Base-by-base conservation (phyloP, 306 rosid genomes). In the Fagus crenata region DNA sequence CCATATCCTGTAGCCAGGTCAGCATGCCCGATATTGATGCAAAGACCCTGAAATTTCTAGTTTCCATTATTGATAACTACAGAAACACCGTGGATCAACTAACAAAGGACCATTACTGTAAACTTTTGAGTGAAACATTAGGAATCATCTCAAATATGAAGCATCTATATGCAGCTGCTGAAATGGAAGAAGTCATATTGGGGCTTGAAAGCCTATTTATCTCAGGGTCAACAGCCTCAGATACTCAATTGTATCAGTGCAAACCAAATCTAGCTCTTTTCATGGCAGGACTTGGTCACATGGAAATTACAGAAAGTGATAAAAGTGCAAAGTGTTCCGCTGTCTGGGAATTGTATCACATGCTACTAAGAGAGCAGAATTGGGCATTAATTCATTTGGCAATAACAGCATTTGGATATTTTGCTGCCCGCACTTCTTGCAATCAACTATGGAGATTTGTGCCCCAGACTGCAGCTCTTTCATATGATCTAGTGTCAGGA, bases 371-470 rank as follows among this genome's bases (percentile, higher is more conserved):
- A 77, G 98, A 92, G 84, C 82, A 85, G 75, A 95, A 94, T 42
- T 94, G 97, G 98, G 96, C 96, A 72, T 74, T 90, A 42, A 70
- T 82, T 77, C 96, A 94, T 77, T 79, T 89, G 91, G 93, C 95
- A 70, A 32, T 92, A 36, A 78, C 88, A 12, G 90, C 97, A 74
- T 92, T 94, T 67, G 97, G 93, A 78, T 85, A 83, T 79, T 94
- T 89, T 77, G 90, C 96, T 22, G 86, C 85, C 33, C 84, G 84
- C 33, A 87, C 97, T 32, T 74, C 55, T 61, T 90, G 95, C 74
- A 75, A 75, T 73, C 82, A 88, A 83, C 91, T 94, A 72, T 92
- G 96, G 98, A 83, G 92, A 79, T 90, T 90, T 54, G 91, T 95
- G 51, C 98, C 97, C 22, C 75, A 81, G 1, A 75, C 87, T 74